Evolutionary conservation across 805 yeast genomes (phyloP).

Genomic region (Hanseniaspora hatyaiensis): DNA sequence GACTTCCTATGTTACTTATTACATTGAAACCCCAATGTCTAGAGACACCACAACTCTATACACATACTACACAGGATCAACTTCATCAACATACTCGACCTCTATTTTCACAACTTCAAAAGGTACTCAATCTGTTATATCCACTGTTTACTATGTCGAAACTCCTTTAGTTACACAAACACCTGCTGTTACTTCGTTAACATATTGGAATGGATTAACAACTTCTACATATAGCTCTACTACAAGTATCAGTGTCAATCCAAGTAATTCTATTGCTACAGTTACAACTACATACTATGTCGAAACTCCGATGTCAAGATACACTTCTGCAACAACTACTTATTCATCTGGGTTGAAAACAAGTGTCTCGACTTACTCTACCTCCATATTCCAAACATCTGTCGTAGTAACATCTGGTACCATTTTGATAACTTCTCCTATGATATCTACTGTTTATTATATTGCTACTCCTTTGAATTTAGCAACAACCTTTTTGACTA

Average conservation of each 20-base stretch:
- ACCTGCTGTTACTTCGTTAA: constrained; percentile 6
- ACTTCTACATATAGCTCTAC: constrained; percentile 18
- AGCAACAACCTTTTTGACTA: background rate
- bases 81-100: constrained; percentile 6
- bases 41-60: constrained; percentile 2
- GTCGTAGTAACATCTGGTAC: background rate
- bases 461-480: constrained; percentile 17
- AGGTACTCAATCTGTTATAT: background rate
- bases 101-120: background rate
- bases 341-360: constrained; percentile 1
- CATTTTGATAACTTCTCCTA: background rate
- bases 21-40: constrained; percentile 19
- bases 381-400: background rate
- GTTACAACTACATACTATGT: constrained; percentile 18
- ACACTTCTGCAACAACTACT: constrained; percentile 3
- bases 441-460: constrained; percentile 17
- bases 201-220: constrained; percentile 17
- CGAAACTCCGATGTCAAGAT: constrained; percentile 19
- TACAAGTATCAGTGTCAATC: constrained; percentile 6
- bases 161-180: constrained; percentile 14
- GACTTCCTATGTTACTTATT: constrained; percentile 18
- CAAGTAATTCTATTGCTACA: constrained; percentile 17
- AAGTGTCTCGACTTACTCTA: constrained; percentile 15
- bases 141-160: constrained; percentile 9
- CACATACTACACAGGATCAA: constrained; percentile 14